These are phyloP conservation scores for Clonostachys byssicola DNA, from an alignment of 2,329 filamentous ascomycete species.

Conservation along the genomic window DNA sequence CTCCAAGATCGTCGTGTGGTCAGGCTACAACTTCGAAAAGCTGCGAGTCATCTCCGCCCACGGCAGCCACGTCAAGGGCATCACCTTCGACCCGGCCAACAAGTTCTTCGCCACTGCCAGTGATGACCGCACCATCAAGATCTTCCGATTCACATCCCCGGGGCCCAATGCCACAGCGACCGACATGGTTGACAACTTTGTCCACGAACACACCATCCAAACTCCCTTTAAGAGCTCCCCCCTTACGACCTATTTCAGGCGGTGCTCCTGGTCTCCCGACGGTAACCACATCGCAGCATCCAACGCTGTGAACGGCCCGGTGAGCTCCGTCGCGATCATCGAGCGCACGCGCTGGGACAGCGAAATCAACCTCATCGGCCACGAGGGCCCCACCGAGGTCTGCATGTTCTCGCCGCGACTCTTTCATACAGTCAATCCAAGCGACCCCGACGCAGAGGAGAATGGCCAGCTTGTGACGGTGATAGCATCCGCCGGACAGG, in stretches of 20 bases:
- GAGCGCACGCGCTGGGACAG: conserved; percentile 90
- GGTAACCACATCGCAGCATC: conserved; percentile 95
- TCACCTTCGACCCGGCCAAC: conserved; percentile 97
- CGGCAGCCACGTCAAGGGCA: conserved; percentile 97
- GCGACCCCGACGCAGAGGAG: conserved; percentile 39
- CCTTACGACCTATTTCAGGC: conserved; percentile 91
- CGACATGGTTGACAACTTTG: conserved; percentile 95
- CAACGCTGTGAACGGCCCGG: conserved; percentile 94
- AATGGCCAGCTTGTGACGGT: conserved; percentile 72
- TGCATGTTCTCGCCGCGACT: conserved; percentile 94
- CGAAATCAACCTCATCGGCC: conserved; percentile 94
- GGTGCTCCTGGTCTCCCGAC: conserved; percentile 97
- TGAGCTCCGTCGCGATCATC: conserved; percentile 95
- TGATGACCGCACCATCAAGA: conserved; percentile 94
- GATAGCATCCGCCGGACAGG: conserved; percentile 93
- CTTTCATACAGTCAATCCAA: conserved; percentile 70
- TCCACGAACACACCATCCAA: conserved; percentile 86
- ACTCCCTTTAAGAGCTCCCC: conserved; percentile 87
- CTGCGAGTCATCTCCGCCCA: conserved; percentile 90
- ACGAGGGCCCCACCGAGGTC: conserved; percentile 95
- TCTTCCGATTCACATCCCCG: conserved; percentile 91
- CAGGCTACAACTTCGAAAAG: conserved; percentile 95
- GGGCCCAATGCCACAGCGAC: conserved; percentile 88
- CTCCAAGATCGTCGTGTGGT: conserved; percentile 98
- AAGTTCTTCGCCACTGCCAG: conserved; percentile 99